Evolutionary conservation across 768 basidiomycete genomes (phyloP).

Genomic region (Rhizopogon rudus): DNA sequence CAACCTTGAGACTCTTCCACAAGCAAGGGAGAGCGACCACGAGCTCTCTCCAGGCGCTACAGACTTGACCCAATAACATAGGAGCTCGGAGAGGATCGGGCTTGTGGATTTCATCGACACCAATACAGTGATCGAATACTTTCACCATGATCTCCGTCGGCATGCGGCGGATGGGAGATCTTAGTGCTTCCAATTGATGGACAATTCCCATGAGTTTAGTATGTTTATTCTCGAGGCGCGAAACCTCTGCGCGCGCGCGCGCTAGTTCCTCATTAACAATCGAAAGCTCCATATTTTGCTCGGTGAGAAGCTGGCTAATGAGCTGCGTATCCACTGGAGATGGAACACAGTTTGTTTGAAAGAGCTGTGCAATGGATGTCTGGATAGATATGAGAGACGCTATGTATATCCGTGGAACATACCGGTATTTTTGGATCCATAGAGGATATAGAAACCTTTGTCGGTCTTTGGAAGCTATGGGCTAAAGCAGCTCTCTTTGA

Average conservation of each 20-base stretch:
- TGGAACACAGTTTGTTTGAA: slow-evolving; percentile 22
- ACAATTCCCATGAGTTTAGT: slow-evolving; percentile 9
- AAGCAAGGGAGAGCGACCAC: slow-evolving; percentile 22
- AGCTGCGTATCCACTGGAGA: slow-evolving; percentile 16
- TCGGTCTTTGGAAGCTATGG: background rate
- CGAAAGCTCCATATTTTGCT: slow-evolving; percentile 11
- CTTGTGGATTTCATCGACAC: slow-evolving; percentile 6
- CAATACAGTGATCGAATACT: slow-evolving; percentile 19
- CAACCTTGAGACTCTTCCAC: slow-evolving; percentile 20
- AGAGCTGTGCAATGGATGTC: slow-evolving; percentile 24
- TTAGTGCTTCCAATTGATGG: slow-evolving; percentile 20
- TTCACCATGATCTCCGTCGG: slow-evolving; percentile 25
- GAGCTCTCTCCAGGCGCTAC: slow-evolving; percentile 26
- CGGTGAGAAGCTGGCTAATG: slow-evolving; percentile 11
- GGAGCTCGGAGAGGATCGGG: slow-evolving; percentile 14
- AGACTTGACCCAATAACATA: slow-evolving; percentile 24
- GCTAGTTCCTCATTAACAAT: slow-evolving; percentile 15
- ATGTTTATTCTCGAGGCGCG: slow-evolving; percentile 13
- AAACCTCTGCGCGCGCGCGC: slow-evolving; percentile 16
- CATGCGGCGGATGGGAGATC: slow-evolving; percentile 26
- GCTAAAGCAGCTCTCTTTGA: background rate
- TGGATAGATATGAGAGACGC: background rate
- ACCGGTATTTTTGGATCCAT: slow-evolving; percentile 20
- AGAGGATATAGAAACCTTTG: background rate
- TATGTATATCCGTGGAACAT: slow-evolving; percentile 5